Evolutionary conservation across 2,329 filamentous ascomycete genomes (phyloP).

Genomic region (Colletotrichum caudatum): DNA sequence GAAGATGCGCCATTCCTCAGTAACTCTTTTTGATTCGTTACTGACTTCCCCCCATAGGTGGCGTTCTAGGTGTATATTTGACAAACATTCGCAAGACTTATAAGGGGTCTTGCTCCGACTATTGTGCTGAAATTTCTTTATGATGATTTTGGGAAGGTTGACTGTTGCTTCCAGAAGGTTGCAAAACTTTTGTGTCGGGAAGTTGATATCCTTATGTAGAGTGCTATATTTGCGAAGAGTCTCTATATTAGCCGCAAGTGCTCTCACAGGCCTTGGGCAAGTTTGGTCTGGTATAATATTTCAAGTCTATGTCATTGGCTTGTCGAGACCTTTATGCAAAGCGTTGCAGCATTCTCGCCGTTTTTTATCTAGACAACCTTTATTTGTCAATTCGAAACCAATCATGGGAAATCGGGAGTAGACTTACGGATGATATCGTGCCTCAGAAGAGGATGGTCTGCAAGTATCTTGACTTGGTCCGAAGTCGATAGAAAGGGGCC

Average conservation of each 20-base stretch:
- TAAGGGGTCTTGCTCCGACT: too few relatives aligned
- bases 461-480: constrained; percentile 29
- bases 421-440: constrained; percentile 38
- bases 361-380: constrained; percentile 35
- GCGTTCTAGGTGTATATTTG: constrained; percentile 21
- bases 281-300: constrained; percentile 1
- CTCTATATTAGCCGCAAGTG: constrained; percentile 38
- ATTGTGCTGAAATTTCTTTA: constrained; percentile 23
- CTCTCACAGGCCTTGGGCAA: constrained; percentile 36
- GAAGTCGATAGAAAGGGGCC: constrained; percentile 37
- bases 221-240: constrained; percentile 33
- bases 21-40: constrained; percentile 33
- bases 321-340: constrained; percentile 37
- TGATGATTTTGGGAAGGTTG: constrained; percentile 30
- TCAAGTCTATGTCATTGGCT: constrained; percentile 34
- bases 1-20: constrained; percentile 31
- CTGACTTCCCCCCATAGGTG: constrained; percentile 25
- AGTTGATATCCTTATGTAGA: constrained; percentile 40
- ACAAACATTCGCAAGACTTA: constrained; percentile 21
- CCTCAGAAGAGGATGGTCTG: constrained; percentile 41
- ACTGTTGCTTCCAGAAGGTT: constrained; percentile 34
- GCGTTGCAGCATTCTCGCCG: constrained; percentile 38
- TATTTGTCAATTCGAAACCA: background rate
- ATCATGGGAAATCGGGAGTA: background rate
- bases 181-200: constrained; percentile 39